Conservation (phyloP, 1,139 yeast genomes). For the Kurtzmaniella natalensis region DNA sequence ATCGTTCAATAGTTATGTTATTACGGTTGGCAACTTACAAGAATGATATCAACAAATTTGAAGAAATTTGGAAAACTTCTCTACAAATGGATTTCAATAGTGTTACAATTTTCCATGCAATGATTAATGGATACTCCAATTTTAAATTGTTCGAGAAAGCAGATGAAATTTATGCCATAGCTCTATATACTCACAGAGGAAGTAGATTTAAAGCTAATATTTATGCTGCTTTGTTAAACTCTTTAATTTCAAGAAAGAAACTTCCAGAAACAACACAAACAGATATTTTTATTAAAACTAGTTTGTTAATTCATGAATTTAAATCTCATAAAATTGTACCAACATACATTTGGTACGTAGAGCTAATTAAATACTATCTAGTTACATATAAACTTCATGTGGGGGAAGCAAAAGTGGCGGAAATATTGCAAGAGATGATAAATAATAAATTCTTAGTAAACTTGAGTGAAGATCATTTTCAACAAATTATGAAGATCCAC, state of each 20-base stretch:
- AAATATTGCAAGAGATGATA: neutral
- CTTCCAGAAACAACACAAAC: no score
- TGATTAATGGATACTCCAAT: conserved; percentile 25
- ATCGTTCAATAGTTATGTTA: conserved; percentile 13
- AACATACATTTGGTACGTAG: conserved; percentile 10
- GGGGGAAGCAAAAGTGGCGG: conserved; percentile 9
- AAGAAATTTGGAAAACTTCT: conserved; percentile 18
- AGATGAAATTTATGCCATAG: no score
- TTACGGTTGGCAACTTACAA: conserved; percentile 19
- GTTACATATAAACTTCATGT: conserved; percentile 12
- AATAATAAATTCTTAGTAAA: no score
- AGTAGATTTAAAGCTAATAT: no score
- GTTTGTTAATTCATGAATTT: no score
- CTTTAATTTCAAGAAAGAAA: no score
- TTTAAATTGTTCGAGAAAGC: conserved; percentile 31
- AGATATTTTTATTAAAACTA: no score
- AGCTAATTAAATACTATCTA: conserved; percentile 22
- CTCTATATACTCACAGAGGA: no score
- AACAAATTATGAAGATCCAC: conserved; percentile 27
- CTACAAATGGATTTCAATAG: conserved; percentile 13
- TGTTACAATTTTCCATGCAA: conserved; percentile 14
- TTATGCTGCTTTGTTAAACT: conserved; percentile 30
- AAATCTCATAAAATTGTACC: conserved; percentile 6
- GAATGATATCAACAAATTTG: conserved; percentile 22
- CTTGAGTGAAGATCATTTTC: no score